Evolutionary conservation across 2,329 filamentous ascomycete species (phyloP), one percentile per base, ranked within the genome.

Genomic region (Fusarium nelsonii): DNA sequence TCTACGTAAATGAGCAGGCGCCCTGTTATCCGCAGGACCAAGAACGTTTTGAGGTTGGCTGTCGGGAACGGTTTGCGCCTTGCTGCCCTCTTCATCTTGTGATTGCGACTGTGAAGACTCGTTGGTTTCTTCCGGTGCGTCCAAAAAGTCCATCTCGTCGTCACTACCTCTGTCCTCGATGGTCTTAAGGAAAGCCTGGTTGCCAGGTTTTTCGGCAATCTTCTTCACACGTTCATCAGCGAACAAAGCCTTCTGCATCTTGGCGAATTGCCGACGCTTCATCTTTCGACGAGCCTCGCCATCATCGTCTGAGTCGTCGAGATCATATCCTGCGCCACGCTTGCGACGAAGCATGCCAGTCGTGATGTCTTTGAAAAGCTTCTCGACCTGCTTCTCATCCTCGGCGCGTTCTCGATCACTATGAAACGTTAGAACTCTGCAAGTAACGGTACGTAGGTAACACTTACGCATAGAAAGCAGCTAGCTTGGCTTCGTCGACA

Each of bases 291-390:
- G 88, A 32, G 91, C 88, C 74, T 95, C 92, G 18, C 91, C 88
- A 68, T 92, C 93, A 72, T 97, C 95, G 70, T 97, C 95, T 4
- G 93, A 95, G 77, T 98, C 96, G 7, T 93, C 94, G 23, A 97
- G 87, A 73, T 95, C 92, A 67, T 94, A 90, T 73, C 94, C 92
- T 76, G 92, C 86, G 66, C 91, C 92, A 76, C 92, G 90, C 77
- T 97, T 95, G 65, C 93, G 91, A 12, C 94, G 91, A 50, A 99
- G 86, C 78, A 90, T 91, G 51, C 96, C 96, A 14, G 91, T 97
- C 6, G 93, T 96, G 73, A 99, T 91, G 76, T 98, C 95, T 73
- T 92, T 94, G 84, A 96, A 93, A 52, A 99, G 87, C 81, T 96
- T 96, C 74, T 94, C 92, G 15, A 97, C 91, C 70, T 92, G 89